These are phyloP conservation scores for Flaveria robusta DNA, from an alignment of 129 eudicot species.

Conservation along the genomic window DNA sequence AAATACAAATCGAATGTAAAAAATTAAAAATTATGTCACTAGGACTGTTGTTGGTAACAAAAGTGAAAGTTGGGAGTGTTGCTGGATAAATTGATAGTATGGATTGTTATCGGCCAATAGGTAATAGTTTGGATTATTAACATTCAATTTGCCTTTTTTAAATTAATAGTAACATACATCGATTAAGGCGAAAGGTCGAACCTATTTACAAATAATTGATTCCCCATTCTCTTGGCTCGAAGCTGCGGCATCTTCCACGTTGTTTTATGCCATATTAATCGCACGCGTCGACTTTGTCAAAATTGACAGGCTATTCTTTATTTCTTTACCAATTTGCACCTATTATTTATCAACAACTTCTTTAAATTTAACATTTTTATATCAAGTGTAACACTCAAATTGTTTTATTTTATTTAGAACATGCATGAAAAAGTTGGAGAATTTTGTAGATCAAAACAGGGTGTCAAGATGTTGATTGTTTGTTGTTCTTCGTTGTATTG, in stretches of 20 bases:
- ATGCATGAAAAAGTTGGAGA: not conserved
- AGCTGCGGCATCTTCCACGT: not conserved
- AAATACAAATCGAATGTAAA: too few relatives aligned
- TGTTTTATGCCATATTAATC: not conserved
- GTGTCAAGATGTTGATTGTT: slow-evolving; percentile 9
- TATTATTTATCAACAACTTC: not conserved
- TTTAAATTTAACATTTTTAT: not conserved
- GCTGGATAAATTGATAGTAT: too few relatives aligned
- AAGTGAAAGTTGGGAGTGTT: too few relatives aligned
- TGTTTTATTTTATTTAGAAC: not conserved
- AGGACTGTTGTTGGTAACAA: too few relatives aligned
- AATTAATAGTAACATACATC: too few relatives aligned
- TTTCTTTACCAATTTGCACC: not conserved
- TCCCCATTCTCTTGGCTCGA: not conserved
- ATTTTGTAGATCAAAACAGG: slow-evolving; percentile 5
- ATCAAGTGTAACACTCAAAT: not conserved
- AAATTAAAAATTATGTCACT: too few relatives aligned
- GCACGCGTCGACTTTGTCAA: slow-evolving; percentile 12
- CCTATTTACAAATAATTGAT: not conserved
- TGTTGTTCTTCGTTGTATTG: not conserved
- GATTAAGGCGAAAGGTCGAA: too few relatives aligned
- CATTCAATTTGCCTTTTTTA: too few relatives aligned
- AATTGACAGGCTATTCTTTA: not conserved
- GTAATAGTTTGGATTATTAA: too few relatives aligned
- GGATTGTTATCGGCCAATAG: too few relatives aligned